Evolutionary conservation across 257 asterid genomes (phyloP).

Genomic region (Leptodermis oblonga): DNA sequence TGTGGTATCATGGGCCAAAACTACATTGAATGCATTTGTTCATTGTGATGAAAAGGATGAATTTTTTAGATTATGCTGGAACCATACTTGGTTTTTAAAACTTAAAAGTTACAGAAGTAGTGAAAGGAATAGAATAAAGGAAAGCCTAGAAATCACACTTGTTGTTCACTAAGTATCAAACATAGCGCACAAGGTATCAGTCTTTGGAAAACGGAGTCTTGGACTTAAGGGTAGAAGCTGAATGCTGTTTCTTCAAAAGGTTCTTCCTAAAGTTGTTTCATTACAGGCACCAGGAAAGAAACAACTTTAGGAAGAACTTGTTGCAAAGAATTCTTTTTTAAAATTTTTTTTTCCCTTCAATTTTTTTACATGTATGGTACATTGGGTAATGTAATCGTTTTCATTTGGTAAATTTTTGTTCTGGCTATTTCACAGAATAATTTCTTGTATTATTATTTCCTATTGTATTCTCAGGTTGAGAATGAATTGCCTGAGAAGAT

Average conservation of each 20-base stretch:
- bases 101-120: neutral
- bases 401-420: no score
- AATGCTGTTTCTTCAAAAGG: neutral
- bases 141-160: neutral
- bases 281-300: neutral
- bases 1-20: neutral
- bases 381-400: neutral
- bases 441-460: neutral
- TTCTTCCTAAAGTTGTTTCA: neutral
- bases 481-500: conserved; percentile 91
- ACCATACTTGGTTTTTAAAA: neutral
- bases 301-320: no score
- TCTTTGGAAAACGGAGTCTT: neutral
- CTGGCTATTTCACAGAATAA: no score
- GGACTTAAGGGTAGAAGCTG: neutral
- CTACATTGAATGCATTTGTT: neutral
- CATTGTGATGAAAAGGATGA: neutral
- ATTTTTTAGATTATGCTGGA: neutral
- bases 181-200: neutral
- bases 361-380: neutral
- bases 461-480: conserved; percentile 62
- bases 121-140: neutral
- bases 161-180: neutral
- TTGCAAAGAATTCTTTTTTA: no score
- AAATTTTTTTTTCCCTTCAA: no score